Percentiles rank a stretch among this genome's conserved stretches.
phyloP scores from a whole-genome alignment of 1,139 yeast species.

The Hyphopichia fennica region DNA sequence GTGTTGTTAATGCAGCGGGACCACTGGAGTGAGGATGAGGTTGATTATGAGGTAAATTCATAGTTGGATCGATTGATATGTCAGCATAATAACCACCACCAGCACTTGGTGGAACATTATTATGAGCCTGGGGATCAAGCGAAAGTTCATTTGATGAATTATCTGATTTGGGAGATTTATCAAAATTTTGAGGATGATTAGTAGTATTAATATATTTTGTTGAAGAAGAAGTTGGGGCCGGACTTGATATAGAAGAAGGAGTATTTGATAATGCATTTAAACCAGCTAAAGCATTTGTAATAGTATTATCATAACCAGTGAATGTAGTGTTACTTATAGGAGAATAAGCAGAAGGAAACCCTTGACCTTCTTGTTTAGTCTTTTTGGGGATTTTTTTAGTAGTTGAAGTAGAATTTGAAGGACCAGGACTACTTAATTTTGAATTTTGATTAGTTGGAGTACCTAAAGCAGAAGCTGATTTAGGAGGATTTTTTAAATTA shows the following conservation, averaged over 20 bases:
- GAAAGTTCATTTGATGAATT: conserved; percentile 16
- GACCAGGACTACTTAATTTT: not conserved
- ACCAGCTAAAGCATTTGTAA: conserved; percentile 48
- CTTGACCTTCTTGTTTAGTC: conserved; percentile 10
- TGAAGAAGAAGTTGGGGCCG: conserved; percentile 17
- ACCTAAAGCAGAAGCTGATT: conserved; percentile 33
- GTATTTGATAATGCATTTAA: conserved; percentile 45
- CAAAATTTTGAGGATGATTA: conserved; percentile 15
- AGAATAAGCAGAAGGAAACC: conserved; percentile 31
- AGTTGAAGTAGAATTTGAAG: conserved; percentile 11
- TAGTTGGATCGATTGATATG: conserved; percentile 47
- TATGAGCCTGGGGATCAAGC: conserved; percentile 37
- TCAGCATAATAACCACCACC: conserved; percentile 53
- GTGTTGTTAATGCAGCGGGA: conserved; percentile 25
- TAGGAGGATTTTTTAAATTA: conserved; percentile 57
- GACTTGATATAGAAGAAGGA: conserved; percentile 35
- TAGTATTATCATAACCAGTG: conserved; percentile 45
- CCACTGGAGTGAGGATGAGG: conserved; percentile 33
- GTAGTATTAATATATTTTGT: conserved; percentile 9
- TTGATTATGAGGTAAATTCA: conserved; percentile 48
- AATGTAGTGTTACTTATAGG: conserved; percentile 40
- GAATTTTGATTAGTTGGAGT: conserved; percentile 2
- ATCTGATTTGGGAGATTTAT: conserved; percentile 28
- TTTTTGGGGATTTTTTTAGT: conserved; percentile 24
- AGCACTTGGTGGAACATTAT: conserved; percentile 25